Evolutionary conservation across 208 protist species (phyloP).

Genomic region (Trypanosoma grayi): DNA sequence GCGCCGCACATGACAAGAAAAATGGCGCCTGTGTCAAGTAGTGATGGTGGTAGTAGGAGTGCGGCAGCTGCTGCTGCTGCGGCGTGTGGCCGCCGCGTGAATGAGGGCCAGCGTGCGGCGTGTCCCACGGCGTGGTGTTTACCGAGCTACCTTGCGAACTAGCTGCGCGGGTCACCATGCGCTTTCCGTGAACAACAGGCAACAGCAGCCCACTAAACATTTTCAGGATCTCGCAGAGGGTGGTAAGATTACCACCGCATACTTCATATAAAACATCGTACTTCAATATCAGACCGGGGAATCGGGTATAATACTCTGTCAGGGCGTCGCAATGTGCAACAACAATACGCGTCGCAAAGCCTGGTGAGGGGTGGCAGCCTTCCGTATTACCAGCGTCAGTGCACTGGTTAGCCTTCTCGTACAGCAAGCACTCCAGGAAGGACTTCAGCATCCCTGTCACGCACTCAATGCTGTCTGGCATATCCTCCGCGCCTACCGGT

Average conservation of each 20-base stretch:
- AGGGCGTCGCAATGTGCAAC: neutral
- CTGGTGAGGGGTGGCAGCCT: neutral
- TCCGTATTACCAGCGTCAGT: neutral
- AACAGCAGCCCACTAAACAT: constrained; percentile 49
- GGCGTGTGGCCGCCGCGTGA: constrained; percentile 14
- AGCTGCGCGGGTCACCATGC: constrained; percentile 3
- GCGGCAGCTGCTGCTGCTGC: constrained; percentile 13
- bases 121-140: constrained; percentile 1
- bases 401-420: neutral
- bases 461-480: neutral
- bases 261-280: constrained; percentile 34
- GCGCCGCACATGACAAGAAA: constrained; percentile 51
- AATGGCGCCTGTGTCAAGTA: constrained; percentile 26
- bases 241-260: constrained; percentile 48
- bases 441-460: constrained; percentile 22
- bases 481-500: neutral
- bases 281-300: constrained; percentile 44
- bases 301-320: constrained; percentile 7
- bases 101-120: neutral
- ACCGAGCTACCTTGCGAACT: neutral
- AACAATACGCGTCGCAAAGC: constrained; percentile 13
- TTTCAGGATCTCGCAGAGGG: constrained; percentile 39
- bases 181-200: constrained; percentile 53
- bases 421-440: constrained; percentile 23
- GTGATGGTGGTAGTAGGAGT: no score